Base-by-base conservation (phyloP, 1,139 yeast genomes). In the Eremothecium coryli region DNA sequence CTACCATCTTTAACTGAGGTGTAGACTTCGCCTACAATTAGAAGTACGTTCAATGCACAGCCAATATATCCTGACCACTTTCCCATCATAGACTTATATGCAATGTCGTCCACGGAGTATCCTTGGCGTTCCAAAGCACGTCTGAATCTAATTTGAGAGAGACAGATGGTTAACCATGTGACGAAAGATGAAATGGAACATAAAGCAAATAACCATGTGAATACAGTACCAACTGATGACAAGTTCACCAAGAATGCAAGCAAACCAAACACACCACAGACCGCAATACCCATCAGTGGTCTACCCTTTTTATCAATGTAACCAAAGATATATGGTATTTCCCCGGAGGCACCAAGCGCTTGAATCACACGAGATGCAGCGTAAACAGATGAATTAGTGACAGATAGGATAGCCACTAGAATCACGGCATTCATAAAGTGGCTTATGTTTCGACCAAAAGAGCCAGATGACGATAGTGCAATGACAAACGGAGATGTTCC, bases 341-440 rank as follows among this genome's bases (percentile, higher is more conserved):
- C 76, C 16, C 85, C 82, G 46, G 82, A 76, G 41, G 80, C 79
- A 28, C 95, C 84, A 48, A 86, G 67, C 4, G 93, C 82, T 44
- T 82, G 80, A 39, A 86, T 61, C 9, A 94, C 77, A 66, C 95
- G 74, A 18, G 93, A 80, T 38, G 88, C 73, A 16, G 81, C 93
- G 59, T 73, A 77, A 18, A 82, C 73, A 15, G 85, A 74, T 2
- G 93, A 78, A 52, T 82, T 82, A 39, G 85, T 86, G 24, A 76
- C 82, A 13, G 82, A 74, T 30, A 76, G 50, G 25, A 80, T 81
- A 9, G 88, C 77, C 34, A 79, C 60, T 58, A 81, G 61, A 45
- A 81, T 76, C 21, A 81, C 85, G 3, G 71, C 82, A 49, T 81
- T 81, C 67, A 81, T 71, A 36, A 81, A 73, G 29, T 79, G 73